These are phyloP conservation scores for Blastomyces emzantsi DNA, from an alignment of 2,329 filamentous ascomycete species.

Conservation along the genomic window DNA sequence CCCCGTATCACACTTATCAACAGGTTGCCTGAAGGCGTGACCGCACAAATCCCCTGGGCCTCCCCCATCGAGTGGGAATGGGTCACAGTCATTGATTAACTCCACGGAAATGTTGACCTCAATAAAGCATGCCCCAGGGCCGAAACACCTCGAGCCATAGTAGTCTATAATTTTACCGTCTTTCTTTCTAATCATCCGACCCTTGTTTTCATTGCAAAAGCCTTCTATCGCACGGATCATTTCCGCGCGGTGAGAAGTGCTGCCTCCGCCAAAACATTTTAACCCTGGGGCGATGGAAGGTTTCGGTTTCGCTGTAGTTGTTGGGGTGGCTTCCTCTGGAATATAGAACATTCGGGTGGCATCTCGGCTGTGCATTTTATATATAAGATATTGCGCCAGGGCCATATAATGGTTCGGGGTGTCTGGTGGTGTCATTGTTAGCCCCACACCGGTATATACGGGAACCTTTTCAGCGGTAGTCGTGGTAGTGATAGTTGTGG, in stretches of 20 bases:
- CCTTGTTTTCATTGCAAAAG: neutral
- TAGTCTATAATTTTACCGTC: neutral
- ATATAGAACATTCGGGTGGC: neutral
- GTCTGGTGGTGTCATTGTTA: neutral
- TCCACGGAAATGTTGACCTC: neutral
- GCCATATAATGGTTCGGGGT: neutral
- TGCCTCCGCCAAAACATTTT: neutral
- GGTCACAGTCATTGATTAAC: slow-evolving; percentile 1
- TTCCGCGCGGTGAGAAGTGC: neutral
- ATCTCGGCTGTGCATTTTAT: slow-evolving; percentile 2
- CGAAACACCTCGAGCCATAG: neutral
- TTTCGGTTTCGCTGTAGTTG: slow-evolving; percentile 4
- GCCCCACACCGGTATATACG: neutral
- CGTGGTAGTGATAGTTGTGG: slow-evolving; percentile 6
- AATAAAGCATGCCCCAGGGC: neutral
- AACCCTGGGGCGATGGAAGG: neutral
- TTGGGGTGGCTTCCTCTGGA: neutral
- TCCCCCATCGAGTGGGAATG: neutral
- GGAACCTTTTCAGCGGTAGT: neutral
- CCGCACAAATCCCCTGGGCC: neutral
- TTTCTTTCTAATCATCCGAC: neutral
- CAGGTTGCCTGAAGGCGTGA: neutral
- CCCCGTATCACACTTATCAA: slow-evolving; percentile 8
- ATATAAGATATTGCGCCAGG: neutral
- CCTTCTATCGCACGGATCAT: neutral